phyloP scores from a whole-genome alignment of 1,139 yeast species.

The Pichiaceae sp. region DNA sequence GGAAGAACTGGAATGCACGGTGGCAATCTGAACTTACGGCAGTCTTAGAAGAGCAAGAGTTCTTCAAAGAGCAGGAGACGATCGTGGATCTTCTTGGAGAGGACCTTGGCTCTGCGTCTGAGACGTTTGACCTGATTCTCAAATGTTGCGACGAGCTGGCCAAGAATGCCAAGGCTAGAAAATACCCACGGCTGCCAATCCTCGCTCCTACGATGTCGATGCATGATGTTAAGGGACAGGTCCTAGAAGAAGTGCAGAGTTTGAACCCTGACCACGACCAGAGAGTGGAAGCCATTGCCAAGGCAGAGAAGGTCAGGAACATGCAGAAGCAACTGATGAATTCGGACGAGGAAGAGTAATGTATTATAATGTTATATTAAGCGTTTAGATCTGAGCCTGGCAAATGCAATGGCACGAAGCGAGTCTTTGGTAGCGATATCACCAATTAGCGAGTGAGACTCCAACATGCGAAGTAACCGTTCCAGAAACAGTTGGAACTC shows the following conservation, averaged over 20 bases:
- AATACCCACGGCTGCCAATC: constrained; percentile 32
- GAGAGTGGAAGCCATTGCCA: constrained; percentile 79
- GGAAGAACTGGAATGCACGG: constrained; percentile 79
- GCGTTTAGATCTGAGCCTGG: background rate
- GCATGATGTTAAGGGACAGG: constrained; percentile 68
- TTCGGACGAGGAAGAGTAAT: constrained; percentile 42
- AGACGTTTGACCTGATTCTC: constrained; percentile 73
- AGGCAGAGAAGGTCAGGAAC: constrained; percentile 75
- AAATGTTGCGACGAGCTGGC: constrained; percentile 76
- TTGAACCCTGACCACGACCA: constrained; percentile 77
- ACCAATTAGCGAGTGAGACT: too few species aligned
- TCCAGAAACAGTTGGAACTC: background rate
- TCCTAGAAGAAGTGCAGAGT: constrained; percentile 70
- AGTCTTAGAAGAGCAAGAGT: constrained; percentile 91
- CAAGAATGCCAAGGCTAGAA: constrained; percentile 29
- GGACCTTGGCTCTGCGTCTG: constrained; percentile 71
- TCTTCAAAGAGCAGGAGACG: constrained; percentile 83
- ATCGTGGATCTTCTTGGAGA: constrained; percentile 71
- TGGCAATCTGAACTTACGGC: constrained; percentile 91
- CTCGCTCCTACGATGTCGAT: constrained; percentile 63
- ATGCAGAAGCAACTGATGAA: constrained; percentile 56
- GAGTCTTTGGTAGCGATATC: background rate
- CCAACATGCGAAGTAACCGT: too few species aligned
- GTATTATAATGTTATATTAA: background rate
- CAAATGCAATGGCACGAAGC: background rate